These are phyloP conservation scores for Hypoxylon sp. DNA, from an alignment of 2,329 filamentous ascomycete species.

Conservation along the genomic window DNA sequence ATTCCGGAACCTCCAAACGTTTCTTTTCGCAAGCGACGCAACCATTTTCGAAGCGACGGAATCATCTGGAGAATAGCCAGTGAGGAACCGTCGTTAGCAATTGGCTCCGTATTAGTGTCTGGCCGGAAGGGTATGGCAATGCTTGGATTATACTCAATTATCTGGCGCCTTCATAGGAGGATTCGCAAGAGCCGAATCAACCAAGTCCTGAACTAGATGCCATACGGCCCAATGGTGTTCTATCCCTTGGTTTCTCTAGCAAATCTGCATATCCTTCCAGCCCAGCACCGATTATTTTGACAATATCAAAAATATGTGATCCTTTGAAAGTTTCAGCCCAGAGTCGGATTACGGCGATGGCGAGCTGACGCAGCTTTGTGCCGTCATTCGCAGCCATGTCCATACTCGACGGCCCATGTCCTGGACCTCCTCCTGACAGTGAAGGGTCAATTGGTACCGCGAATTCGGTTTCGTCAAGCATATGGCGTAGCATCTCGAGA, in stretches of 20 bases:
- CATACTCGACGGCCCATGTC: conserved; percentile 55
- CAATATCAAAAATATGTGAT: conserved; percentile 72
- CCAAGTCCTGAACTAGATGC: conserved; percentile 50
- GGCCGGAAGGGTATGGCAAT: background rate
- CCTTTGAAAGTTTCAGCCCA: conserved; percentile 76
- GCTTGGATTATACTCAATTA: background rate
- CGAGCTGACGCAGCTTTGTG: conserved; percentile 68
- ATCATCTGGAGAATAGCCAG: background rate
- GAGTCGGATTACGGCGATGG: conserved; percentile 70
- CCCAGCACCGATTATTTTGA: conserved; percentile 70
- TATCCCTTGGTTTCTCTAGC: conserved; percentile 68
- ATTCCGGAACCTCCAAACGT: too few species aligned
- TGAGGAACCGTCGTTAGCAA: background rate
- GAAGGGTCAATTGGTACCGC: conserved; percentile 72
- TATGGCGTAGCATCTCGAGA: conserved; percentile 69
- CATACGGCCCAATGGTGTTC: conserved; percentile 60
- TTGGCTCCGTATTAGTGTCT: background rate
- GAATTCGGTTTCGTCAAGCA: conserved; percentile 75
- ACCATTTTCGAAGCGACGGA: background rate
- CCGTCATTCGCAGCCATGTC: conserved; percentile 65
- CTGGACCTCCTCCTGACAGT: conserved; percentile 59
- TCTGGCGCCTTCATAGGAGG: background rate
- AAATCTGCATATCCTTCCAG: conserved; percentile 71
- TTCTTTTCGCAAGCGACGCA: background rate
- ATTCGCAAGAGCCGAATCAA: conserved; percentile 29